Evolutionary conservation across 2,329 filamentous ascomycete genomes (phyloP), one percentile per base, ranked within the genome.

Genomic region (Xylariomycetidae sp.): DNA sequence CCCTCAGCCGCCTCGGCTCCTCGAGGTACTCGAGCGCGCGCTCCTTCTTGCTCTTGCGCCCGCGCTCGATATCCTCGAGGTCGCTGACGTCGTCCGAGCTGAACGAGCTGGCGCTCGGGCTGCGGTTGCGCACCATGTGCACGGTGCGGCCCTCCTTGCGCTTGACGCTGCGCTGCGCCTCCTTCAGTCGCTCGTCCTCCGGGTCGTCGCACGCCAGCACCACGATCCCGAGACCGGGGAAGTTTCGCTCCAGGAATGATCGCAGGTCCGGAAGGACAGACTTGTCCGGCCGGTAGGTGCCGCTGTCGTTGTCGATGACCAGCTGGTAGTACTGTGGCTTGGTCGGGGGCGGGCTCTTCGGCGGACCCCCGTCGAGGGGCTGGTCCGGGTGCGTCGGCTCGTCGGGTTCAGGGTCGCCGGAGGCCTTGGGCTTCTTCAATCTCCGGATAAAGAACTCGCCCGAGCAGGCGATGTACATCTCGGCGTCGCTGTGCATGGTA

Each of bases 401-500:
- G 3, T 56, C 38, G 0, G 68, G 66, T 11, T 72, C 49, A 1
- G 61, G 56, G 12, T 68, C 63, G 7, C 66, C 61, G 2, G 60
- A 58, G 6, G 60, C 57, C 17, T 67, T 59, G 0, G 71, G 67
- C 11, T 69, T 66, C 33, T 71, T 59, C 16, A 86, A 69, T 3
- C 84, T 75, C 11, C 88, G 77, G 42, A 97, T 74, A 57, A 96
- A 92, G 60, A 97, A 97, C 55, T 97, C 90, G 26, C 90, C 90
- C 1, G 85, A 88, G 56, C 82, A 96, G 15, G 89, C 90, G 44
- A 96, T 87, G 57, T 95, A 95, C 3, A 86, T 84, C 22, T 81
- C 85, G 2, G 95, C 89, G 58, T 96, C 82, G 45, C 86, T 90
- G 64, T 97, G 90, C 88, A 97, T 95, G 25, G 88, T 94, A 60